phyloP scores from a whole-genome alignment of 2,329 filamentous ascomycete species.

The Aureobasidium lini region DNA sequence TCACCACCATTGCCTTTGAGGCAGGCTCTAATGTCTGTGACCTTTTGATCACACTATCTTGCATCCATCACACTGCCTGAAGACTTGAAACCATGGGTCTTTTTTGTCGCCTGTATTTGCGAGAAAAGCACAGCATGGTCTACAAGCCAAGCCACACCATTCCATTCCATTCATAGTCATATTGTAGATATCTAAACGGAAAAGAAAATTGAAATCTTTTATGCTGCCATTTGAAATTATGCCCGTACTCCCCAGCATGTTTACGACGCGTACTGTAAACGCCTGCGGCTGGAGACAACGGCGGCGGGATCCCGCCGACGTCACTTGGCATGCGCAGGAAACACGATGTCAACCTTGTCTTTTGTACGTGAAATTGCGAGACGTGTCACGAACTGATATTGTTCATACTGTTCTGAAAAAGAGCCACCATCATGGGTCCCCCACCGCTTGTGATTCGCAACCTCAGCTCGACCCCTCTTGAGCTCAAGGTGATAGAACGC shows the following conservation, averaged over 20 bases:
- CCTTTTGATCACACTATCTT: background rate
- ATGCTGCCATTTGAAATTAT: background rate
- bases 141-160: background rate
- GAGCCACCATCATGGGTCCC: background rate
- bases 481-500: slow-evolving; percentile 65
- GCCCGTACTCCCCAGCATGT: background rate
- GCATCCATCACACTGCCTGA: no score
- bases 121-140: no score
- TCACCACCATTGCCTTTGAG: background rate
- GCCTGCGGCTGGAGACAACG: background rate
- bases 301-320: background rate
- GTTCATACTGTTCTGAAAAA: background rate
- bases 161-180: background rate
- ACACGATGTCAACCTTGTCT: background rate
- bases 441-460: slow-evolving; percentile 66
- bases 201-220: background rate
- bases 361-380: background rate
- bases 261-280: background rate
- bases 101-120: no score
- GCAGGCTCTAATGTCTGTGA: background rate
- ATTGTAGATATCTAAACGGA: background rate
- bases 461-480: slow-evolving; percentile 64
- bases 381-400: background rate
- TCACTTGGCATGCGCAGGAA: background rate
- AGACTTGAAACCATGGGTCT: no score